Conservation (phyloP, 2,329 filamentous ascomycete genomes). For the Fusarium musae region DNA sequence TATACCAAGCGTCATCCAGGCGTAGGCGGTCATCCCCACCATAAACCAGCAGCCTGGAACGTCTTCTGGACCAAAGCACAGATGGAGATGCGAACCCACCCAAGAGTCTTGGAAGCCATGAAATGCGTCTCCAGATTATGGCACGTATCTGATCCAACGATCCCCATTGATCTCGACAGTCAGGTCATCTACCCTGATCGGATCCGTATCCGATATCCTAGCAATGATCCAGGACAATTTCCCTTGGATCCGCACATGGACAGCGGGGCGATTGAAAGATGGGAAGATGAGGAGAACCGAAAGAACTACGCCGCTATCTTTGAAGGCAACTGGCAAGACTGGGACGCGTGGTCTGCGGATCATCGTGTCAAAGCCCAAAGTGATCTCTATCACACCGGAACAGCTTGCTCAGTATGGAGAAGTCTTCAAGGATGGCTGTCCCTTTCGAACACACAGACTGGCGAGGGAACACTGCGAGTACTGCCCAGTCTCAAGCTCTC, state of each 20-base stretch:
- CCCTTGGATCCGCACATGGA: not conserved
- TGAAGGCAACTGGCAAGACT: not conserved
- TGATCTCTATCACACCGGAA: not conserved
- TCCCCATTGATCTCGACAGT: not conserved
- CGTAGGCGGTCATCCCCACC: not conserved
- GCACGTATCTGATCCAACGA: not conserved
- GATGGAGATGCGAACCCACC: not conserved
- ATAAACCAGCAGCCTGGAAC: not conserved
- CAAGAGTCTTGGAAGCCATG: not conserved
- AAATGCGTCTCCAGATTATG: not conserved
- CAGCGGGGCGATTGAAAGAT: not conserved
- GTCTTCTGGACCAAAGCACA: slow-evolving; percentile 1
- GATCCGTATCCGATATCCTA: not conserved
- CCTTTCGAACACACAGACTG: not conserved
- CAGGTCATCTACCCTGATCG: not conserved
- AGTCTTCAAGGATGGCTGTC: not conserved
- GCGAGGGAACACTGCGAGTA: not conserved
- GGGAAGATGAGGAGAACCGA: not conserved
- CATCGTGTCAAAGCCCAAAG: not conserved
- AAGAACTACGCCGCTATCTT: not conserved
- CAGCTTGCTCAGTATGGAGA: not conserved
- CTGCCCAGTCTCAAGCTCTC: not conserved
- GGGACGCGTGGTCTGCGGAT: not conserved
- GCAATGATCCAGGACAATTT: not conserved
- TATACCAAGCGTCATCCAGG: not conserved